Evolutionary conservation across 345 rosid genomes (phyloP).

Genomic region (Syzygium oleosum): DNA sequence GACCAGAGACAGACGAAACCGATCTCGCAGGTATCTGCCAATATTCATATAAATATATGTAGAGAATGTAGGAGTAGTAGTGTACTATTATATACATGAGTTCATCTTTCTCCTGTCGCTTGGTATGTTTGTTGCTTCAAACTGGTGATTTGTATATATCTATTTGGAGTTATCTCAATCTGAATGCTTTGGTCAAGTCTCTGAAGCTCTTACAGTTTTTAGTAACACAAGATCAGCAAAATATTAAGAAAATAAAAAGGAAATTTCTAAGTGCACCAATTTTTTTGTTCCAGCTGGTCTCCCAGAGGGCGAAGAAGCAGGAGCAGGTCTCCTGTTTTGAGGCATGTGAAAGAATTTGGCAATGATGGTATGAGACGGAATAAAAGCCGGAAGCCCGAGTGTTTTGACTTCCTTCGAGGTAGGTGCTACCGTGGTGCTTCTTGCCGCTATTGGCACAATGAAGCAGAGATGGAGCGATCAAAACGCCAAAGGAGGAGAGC

Average conservation of each 20-base stretch:
- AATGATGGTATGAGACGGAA: constrained; percentile 14
- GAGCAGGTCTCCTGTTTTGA: constrained; percentile 38
- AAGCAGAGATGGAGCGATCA: constrained; percentile 21
- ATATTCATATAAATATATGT: not conserved
- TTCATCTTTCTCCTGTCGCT: not conserved
- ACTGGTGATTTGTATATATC: not conserved
- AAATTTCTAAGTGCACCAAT: not conserved
- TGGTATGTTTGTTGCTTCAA: not conserved
- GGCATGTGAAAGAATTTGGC: constrained; percentile 12
- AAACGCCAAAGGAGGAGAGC: constrained; percentile 24
- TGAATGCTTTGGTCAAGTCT: not conserved
- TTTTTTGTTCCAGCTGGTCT: constrained; percentile 36
- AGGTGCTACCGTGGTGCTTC: constrained; percentile 53
- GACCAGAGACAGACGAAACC: constrained; percentile 39
- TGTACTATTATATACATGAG: not conserved
- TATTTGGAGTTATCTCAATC: not conserved
- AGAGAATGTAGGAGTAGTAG: not conserved
- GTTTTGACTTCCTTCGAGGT: constrained; percentile 55
- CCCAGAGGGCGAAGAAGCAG: constrained; percentile 24
- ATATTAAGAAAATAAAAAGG: not conserved
- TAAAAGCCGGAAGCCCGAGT: constrained; percentile 23
- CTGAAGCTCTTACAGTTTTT: not conserved
- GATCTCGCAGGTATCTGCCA: constrained; percentile 45
- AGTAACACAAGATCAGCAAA: not conserved
- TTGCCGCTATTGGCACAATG: constrained; percentile 51